phyloP scores from a whole-genome alignment of 2,329 filamentous ascomycete genomes.

The Calycina marina region DNA sequence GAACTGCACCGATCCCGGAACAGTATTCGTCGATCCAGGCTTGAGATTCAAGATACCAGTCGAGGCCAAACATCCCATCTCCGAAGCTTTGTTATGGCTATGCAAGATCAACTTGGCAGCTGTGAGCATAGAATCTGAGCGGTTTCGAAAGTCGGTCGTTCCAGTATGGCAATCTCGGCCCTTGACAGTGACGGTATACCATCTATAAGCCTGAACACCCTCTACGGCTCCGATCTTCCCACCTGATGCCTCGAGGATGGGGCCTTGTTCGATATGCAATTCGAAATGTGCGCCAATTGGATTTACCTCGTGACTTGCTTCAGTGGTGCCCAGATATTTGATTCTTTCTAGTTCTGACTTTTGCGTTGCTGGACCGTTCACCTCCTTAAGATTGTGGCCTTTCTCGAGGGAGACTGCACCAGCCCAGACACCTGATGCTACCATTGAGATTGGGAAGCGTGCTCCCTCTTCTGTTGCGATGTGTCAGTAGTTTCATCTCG shows the following conservation, averaged over 20 bases:
- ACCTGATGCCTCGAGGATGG: conserved; percentile 49
- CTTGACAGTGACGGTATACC: conserved; percentile 52
- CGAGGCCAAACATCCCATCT: conserved; percentile 42
- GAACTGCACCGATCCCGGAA: conserved; percentile 53
- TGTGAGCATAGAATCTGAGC: conserved; percentile 54
- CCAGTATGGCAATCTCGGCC: conserved; percentile 62
- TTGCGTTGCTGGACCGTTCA: conserved; percentile 47
- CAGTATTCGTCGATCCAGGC: conserved; percentile 60
- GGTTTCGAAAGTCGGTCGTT: conserved; percentile 52
- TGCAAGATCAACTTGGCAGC: conserved; percentile 54
- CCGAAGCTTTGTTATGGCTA: conserved; percentile 46
- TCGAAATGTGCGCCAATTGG: conserved; percentile 70
- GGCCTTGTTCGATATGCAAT: conserved; percentile 75
- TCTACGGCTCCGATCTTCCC: conserved; percentile 56
- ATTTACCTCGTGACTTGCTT: conserved; percentile 40
- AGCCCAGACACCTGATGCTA: conserved; percentile 64
- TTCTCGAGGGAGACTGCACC: conserved; percentile 46
- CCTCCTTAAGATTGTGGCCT: conserved; percentile 47
- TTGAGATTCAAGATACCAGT: conserved; percentile 54
- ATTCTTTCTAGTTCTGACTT: conserved; percentile 57
- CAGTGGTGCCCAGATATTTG: conserved; percentile 47
- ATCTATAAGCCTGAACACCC: conserved; percentile 62
- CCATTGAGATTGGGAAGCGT: conserved; percentile 62
- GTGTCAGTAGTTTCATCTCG: too few species aligned
- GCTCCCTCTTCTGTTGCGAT: conserved; percentile 69